Percentiles rank a stretch among this genome's conserved stretches.
Conservation (phyloP, 495 filamentous ascomycete species). For the Talaromyces nanjingensis region DNA sequence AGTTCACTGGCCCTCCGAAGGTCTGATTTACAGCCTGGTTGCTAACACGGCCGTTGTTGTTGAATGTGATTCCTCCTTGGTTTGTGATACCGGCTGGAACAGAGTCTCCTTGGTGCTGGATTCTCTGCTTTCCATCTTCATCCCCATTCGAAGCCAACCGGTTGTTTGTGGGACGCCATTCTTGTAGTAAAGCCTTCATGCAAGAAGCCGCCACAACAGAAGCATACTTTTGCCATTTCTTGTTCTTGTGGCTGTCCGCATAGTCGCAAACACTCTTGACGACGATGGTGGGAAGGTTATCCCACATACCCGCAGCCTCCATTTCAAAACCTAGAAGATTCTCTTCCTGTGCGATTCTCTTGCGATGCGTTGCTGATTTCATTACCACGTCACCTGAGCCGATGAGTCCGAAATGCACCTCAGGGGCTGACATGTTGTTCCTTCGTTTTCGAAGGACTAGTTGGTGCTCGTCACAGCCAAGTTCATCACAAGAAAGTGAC, state of each 20-base stretch:
- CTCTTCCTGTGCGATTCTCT: conserved; percentile 9
- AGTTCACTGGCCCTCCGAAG: background rate
- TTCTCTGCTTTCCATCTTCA: background rate
- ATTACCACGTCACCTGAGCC: conserved; percentile 20
- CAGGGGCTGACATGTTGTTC: background rate
- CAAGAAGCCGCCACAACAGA: conserved; percentile 21
- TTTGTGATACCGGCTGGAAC: background rate
- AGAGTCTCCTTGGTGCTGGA: background rate
- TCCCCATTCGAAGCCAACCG: no score
- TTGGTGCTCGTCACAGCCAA: conserved; percentile 3
- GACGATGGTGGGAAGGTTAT: conserved; percentile 23
- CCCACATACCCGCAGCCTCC: conserved; percentile 28
- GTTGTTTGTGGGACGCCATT: conserved; percentile 1
- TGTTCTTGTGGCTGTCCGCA: conserved; percentile 31
- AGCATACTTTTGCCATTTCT: conserved; percentile 29
- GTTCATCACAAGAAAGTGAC: conserved; percentile 3
- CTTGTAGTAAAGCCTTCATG: conserved; percentile 15
- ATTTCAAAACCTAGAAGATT: conserved; percentile 30
- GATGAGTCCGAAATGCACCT: conserved; percentile 13
- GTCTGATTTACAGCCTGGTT: background rate
- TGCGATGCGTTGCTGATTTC: conserved; percentile 17
- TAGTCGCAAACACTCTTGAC: conserved; percentile 32
- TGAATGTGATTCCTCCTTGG: background rate
- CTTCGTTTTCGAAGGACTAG: conserved; percentile 4
- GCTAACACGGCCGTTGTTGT: background rate